Base-by-base conservation (phyloP, 1,284 basidiomycete genomes). In the Pulveroboletus sp. region DNA sequence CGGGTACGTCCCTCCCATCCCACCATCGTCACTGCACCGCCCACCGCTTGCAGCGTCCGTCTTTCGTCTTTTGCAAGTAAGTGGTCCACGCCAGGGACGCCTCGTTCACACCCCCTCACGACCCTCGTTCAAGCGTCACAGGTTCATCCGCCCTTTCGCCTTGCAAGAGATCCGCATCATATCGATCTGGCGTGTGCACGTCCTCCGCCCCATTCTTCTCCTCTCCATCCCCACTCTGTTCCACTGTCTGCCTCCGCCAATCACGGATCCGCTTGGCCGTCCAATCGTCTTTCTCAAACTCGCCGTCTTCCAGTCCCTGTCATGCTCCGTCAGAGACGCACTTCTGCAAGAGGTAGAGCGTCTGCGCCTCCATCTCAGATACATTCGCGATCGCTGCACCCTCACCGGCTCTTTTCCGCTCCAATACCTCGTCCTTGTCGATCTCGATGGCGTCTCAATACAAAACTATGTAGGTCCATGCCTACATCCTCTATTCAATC, bases 341-440 rank as follows among this genome's bases (percentile, higher is more conserved):
- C 66, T 87, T 44, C 67, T 84, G 45, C 74, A 77, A 57, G 77
- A 77, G 49, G 76, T 82, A 62, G 87, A 89, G 63, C 72, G 71
- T 40, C 76, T 87, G 24, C 78, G 86, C 61, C 58, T 78, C 47
- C 79, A 85, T 66, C 74, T 72, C 35, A 65, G 56, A 45, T 58
- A 48, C 20, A 49, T 89, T 40, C 74, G 74, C 57, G 64, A 66
- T 40, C 65, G 82, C 40, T 79, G 79, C 65, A 62, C 73, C 51
- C 57, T 58, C 56, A 61, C 61, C 42, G 66, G 71, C 14, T 69
- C 71, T 18, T 45, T 57, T 38, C 75, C 81, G 22, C 73, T 92
- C 43, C 91, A 92, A 69, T 91, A 84, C 71, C 77, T 87, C 39
- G 74, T 85, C 39, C 67, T 92, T 39, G 73, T 92, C n/a, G 90